Conservation (phyloP, 2,329 filamentous ascomycete genomes). For the Fusarium xyrophilum region DNA sequence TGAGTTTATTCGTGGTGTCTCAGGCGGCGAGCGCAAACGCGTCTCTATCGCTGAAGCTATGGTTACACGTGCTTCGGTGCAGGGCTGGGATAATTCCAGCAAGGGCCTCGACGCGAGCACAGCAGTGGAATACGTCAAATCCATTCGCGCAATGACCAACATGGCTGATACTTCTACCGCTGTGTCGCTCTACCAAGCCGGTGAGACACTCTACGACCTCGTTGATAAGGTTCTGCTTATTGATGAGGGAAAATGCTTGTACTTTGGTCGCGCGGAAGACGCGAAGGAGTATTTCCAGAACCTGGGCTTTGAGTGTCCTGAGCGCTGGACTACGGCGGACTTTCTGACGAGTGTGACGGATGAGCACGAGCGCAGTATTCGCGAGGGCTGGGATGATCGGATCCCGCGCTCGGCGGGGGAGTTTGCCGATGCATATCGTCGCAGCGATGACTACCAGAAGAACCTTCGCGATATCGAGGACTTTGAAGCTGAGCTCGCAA, state of each 20-base stretch:
- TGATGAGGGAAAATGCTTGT: constrained; percentile 74
- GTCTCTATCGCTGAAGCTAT: constrained; percentile 77
- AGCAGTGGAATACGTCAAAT: constrained; percentile 73
- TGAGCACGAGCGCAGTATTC: constrained; percentile 72
- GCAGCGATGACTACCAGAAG: constrained; percentile 66
- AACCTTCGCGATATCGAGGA: constrained; percentile 68
- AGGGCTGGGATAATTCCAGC: constrained; percentile 78
- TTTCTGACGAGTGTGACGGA: constrained; percentile 83
- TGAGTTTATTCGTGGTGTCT: constrained; percentile 68
- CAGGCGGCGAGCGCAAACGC: constrained; percentile 73
- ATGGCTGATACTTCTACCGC: constrained; percentile 75
- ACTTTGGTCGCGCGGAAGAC: constrained; percentile 68
- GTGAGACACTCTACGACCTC: constrained; percentile 68
- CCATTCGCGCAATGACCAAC: constrained; percentile 68
- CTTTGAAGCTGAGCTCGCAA: constrained; percentile 68
- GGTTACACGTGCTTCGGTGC: constrained; percentile 64
- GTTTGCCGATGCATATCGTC: constrained; percentile 69
- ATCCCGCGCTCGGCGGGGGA: constrained; percentile 74
- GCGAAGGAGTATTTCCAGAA: constrained; percentile 73
- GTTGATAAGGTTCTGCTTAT: constrained; percentile 83
- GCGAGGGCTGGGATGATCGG: constrained; percentile 67
- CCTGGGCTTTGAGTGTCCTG: constrained; percentile 76
- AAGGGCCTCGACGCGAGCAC: constrained; percentile 75
- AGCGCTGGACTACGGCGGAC: constrained; percentile 74
- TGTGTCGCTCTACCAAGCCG: constrained; percentile 75